Conservation (phyloP, 208 protist species). For the Leishmania martiniquensis region DNA sequence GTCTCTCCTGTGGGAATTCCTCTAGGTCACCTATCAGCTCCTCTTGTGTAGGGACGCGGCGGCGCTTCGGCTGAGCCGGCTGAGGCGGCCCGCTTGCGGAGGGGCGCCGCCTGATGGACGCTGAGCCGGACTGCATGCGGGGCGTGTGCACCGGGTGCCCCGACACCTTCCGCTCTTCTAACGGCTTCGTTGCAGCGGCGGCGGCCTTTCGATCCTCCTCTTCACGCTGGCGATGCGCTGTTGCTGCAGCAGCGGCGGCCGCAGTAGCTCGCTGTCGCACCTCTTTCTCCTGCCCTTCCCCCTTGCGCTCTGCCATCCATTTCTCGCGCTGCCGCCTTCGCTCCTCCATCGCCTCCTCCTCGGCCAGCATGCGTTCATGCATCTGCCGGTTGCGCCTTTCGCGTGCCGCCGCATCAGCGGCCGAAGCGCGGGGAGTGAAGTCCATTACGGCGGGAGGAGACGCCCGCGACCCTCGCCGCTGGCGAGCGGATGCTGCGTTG, state of each 20-base stretch:
- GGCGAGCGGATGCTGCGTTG: neutral
- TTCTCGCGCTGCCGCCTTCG: conserved; percentile 36
- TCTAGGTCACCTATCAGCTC: conserved; percentile 75
- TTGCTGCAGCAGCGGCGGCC: conserved; percentile 6
- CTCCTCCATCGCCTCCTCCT: conserved; percentile 47
- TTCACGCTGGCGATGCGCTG: conserved; percentile 18
- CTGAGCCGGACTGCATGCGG: conserved; percentile 26
- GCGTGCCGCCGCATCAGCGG: conserved; percentile 32
- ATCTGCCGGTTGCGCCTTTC: conserved; percentile 45
- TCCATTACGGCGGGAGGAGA: conserved; percentile 35
- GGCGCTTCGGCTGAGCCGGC: conserved; percentile 35
- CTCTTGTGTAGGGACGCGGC: conserved; percentile 54
- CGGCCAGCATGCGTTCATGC: conserved; percentile 42
- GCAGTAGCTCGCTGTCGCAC: conserved; percentile 5
- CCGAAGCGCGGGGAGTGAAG: conserved; percentile 40
- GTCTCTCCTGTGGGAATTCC: conserved; percentile 50
- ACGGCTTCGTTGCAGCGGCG: conserved; percentile 18
- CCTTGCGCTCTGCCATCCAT: conserved; percentile 18
- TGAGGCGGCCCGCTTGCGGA: conserved; percentile 16
- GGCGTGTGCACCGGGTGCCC: conserved; percentile 67
- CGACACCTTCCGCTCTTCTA: conserved; percentile 38
- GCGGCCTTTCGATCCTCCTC: conserved; percentile 25
- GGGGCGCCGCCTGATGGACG: conserved; percentile 5
- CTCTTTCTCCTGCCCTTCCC: conserved; percentile 25
- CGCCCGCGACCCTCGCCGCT: neutral